Base-by-base conservation (phyloP, 345 rosid species). In the Anastatica hierochuntica region DNA sequence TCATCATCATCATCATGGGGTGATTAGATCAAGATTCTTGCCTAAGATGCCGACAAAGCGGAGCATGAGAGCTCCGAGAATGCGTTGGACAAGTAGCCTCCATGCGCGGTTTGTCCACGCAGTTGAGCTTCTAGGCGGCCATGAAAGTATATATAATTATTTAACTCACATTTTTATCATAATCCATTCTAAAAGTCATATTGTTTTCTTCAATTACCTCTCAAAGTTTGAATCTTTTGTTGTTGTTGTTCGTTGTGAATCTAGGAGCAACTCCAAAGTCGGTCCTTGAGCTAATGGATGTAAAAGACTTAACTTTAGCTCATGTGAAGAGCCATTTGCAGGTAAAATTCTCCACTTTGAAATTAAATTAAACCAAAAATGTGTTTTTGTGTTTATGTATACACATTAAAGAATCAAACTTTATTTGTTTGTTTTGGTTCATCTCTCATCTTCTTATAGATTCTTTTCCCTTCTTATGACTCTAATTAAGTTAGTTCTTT, bases 261-360 rank as follows among this genome's bases (percentile, higher is more conserved):
- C n/a, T 74, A 85, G 95, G 95, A 71, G 95, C 95, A 17, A 85
- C 95, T 16, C 95, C 95, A 18, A 85, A 85, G 76, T 85, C 95
- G 14, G 95, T 85, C 63, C 85, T 85, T 36, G 95, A 85, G 55
- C 85, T 85, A 43, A 85, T 85, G 95, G 95, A 79, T 70, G 95
- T 82, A 42, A 85, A 85, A 63, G 95, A 82, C 76, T 88, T 85
- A 52, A 85, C 90, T 36, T 79, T 85, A 72, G 88, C 95, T 40
- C 95, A 85, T 61, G 95, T 85, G 45, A 85, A 85, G 73, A 82
- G 90, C 75, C 95, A 85, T 77, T 78, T 85, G 72, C 95, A 85
- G 95, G 95, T 82, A 77, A 10, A 36, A n/a, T 6, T 49, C 59
- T 20, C 44, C 27, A 33, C 41, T 50, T 39, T 24, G n/a, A 43